Base-by-base conservation (phyloP, 208 protist species). In the Wallacemonas sp. region DNA sequence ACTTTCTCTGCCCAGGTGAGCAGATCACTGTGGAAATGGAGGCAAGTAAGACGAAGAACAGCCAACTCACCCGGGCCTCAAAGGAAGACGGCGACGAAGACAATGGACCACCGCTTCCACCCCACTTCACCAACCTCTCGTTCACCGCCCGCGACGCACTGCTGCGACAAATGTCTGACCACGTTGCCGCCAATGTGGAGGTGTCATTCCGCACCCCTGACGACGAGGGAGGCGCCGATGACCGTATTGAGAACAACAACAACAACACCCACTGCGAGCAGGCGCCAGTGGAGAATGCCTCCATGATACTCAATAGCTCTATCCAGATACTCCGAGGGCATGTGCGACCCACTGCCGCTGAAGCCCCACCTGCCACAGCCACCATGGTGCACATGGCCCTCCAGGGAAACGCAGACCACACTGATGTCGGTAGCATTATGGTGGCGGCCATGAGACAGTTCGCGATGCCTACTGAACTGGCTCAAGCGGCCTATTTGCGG, bases 311-410 rank as follows among this genome's bases (percentile, higher is more conserved):
- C 6, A 51, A 81, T 60, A 72, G 65, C 22, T 47, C 69, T 12
- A 47, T 61, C 24, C 66, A 49, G 45, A 63, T 41, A 19, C 62
- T 66, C 60, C 60, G 49, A 22, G 2, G n/a, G 21, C 44, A n/a
- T 12, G 19, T 42, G 8, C n/a, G 33, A 45, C 59, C n/a, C 11
- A n/a, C n/a, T n/a, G n/a, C 41, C 58, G 2, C 39, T 42, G 33
- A 51, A 39, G 11, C 47, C 14, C 60, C 71, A 15, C 66, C 67
- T 1, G 60, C 76, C 0, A 68, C 71, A 1, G 62, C 76, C 12
- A 74, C 70, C 28, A 69, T 76, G 67, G 33, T 82, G 27, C 76
- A 82, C 67, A 76, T 82, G 19, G 66, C 71, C 14, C 60, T 82
- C 53, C 66, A 68, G 46, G 38, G 27, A 14, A 38, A 56, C 34